Percentiles rank a stretch among this genome's conserved stretches.
These are phyloP conservation scores for Glaciozyma martinii DNA, from an alignment of 768 basidiomycete genomes.

Conservation along the genomic window DNA sequence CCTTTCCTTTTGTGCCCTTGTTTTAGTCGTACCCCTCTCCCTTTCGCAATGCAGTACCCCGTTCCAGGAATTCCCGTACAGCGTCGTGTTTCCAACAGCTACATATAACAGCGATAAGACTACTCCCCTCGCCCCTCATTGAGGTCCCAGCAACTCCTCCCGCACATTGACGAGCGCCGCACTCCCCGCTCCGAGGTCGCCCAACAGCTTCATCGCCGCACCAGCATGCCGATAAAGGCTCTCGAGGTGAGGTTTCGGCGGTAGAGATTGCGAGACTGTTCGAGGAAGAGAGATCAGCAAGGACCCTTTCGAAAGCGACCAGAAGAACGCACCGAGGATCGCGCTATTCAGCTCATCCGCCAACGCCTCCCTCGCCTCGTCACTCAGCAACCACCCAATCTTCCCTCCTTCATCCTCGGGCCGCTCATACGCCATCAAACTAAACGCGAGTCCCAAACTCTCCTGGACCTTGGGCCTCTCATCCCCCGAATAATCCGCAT, in stretches of 20 bases:
- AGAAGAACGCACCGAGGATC: constrained; percentile 57
- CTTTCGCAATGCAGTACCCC: too few species aligned
- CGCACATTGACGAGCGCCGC: constrained; percentile 68
- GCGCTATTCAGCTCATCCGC: constrained; percentile 61
- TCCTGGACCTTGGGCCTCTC: constrained; percentile 55
- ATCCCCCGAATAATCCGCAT: constrained; percentile 59
- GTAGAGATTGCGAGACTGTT: constrained; percentile 68
- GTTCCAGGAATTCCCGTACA: too few species aligned
- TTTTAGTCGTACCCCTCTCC: too few species aligned
- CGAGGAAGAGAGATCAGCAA: neutral
- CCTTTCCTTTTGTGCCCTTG: too few species aligned
- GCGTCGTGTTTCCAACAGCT: too few species aligned
- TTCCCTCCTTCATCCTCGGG: constrained; percentile 57
- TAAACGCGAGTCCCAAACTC: constrained; percentile 64
- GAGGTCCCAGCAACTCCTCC: constrained; percentile 46
- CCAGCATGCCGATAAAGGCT: constrained; percentile 66
- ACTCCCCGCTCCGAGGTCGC: constrained; percentile 39
- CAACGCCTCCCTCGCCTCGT: constrained; percentile 55
- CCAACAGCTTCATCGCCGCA: constrained; percentile 61
- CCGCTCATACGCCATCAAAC: constrained; percentile 69
- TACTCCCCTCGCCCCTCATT: neutral
- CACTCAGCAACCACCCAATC: constrained; percentile 59
- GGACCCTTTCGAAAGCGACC: neutral
- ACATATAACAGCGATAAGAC: neutral
- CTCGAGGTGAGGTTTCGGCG: constrained; percentile 62